Evolutionary conservation across 345 rosid species (phyloP).

Genomic region (Abelmoschus esculentus): DNA sequence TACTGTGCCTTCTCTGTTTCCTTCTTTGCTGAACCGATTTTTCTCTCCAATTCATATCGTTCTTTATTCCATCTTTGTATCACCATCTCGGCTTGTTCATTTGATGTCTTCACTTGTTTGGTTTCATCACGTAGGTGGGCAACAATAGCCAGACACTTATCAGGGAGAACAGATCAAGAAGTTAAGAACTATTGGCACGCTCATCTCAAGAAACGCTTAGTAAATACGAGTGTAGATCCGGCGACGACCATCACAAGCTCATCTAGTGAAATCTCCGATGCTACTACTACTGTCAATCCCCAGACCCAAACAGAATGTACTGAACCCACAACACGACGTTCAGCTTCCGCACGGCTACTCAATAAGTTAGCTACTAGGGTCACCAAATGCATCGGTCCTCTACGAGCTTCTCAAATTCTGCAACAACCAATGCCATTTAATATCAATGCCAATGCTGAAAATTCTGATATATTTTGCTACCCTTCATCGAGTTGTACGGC

Average conservation of each 20-base stretch:
- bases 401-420: background rate
- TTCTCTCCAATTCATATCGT: slow-evolving; percentile 43
- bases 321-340: background rate
- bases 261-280: background rate
- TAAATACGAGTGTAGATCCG: slow-evolving; percentile 24
- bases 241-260: slow-evolving; percentile 6
- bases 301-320: background rate
- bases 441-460: too few species aligned
- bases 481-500: background rate
- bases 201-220: slow-evolving; percentile 41
- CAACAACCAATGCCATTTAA: background rate
- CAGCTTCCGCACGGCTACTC: background rate
- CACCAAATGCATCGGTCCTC: background rate
- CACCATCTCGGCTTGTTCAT: slow-evolving; percentile 35
- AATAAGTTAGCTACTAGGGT: slow-evolving; percentile 9
- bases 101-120: slow-evolving; percentile 23
- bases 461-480: background rate
- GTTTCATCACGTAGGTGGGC: slow-evolving; percentile 47
- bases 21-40: slow-evolving; percentile 33
- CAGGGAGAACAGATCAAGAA: slow-evolving; percentile 48
- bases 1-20: slow-evolving; percentile 43
- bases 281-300: background rate
- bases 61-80: slow-evolving; percentile 46
- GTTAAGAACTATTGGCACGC: slow-evolving; percentile 61
- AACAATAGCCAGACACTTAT: slow-evolving; percentile 40